These are phyloP conservation scores for Nicotiana tomentosiformis DNA, from an alignment of 257 asterid genomes.

Conservation along the genomic window DNA sequence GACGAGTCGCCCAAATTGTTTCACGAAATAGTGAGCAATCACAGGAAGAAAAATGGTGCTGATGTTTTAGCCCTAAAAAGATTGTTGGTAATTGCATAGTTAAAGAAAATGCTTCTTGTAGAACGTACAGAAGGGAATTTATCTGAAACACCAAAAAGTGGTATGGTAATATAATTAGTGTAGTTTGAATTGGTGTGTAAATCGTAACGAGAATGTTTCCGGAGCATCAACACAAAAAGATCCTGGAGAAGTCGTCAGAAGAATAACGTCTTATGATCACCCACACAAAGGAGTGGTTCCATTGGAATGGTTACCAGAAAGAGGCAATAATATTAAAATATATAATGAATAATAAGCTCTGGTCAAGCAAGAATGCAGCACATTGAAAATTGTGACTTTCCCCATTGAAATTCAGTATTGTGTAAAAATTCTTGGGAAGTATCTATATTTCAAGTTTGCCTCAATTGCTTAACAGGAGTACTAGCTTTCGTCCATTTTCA, in stretches of 20 bases:
- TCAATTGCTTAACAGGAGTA: neutral
- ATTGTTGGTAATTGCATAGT: neutral
- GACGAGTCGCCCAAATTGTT: neutral
- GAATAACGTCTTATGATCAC: neutral
- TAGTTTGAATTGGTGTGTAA: neutral
- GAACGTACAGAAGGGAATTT: neutral
- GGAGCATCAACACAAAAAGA: neutral
- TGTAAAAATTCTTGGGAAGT: neutral
- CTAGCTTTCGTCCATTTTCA: neutral
- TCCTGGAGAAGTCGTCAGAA: neutral
- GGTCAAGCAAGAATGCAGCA: neutral
- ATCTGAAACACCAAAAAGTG: neutral
- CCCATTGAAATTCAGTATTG: neutral
- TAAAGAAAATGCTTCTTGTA: neutral
- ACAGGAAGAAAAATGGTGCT: neutral
- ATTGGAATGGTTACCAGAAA: neutral
- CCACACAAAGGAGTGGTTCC: neutral
- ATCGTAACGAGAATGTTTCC: neutral
- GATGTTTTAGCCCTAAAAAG: neutral
- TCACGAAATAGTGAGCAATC: neutral
- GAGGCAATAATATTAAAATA: neutral
- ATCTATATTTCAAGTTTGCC: neutral
- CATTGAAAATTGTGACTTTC: neutral
- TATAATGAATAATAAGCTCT: neutral
- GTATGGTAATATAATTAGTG: neutral